Conservation (phyloP, 2,329 filamentous ascomycete species). For the Lachnellula occidentalis region DNA sequence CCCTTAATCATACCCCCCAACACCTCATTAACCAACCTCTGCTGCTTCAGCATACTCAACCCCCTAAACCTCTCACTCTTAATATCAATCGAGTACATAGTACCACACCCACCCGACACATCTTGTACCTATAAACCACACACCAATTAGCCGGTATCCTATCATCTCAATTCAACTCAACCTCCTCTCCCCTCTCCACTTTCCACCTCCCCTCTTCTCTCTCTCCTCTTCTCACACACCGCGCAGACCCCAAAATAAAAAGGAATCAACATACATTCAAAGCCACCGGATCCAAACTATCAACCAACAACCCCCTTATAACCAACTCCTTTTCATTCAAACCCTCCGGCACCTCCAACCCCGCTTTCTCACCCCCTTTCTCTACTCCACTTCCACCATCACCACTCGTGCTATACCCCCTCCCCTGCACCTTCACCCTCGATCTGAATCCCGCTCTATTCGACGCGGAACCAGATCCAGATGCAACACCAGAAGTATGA, state of each 20-base stretch:
- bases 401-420: constrained; percentile 10
- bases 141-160: neutral
- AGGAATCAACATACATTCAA: constrained; percentile 27
- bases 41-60: constrained; percentile 70
- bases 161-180: neutral
- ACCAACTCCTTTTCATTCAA: constrained; percentile 51
- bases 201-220: too few relatives aligned
- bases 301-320: constrained; percentile 45
- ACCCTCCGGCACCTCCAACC: constrained; percentile 41
- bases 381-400: constrained; percentile 12
- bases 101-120: constrained; percentile 77
- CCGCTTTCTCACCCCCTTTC: constrained; percentile 1
- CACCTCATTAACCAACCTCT: constrained; percentile 71
- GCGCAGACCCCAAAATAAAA: neutral
- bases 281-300: constrained; percentile 27
- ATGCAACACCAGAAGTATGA: too few relatives aligned
- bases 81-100: constrained; percentile 82
- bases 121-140: constrained; percentile 52
- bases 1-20: constrained; percentile 69
- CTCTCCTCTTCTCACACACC: too few relatives aligned
- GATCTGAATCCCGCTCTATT: too few relatives aligned
- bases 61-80: constrained; percentile 67
- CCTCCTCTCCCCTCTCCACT: neutral
- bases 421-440: neutral
- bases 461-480: too few relatives aligned